phyloP scores from a whole-genome alignment of 2,329 filamentous ascomycete species.

The Penicillium hesseltinei region DNA sequence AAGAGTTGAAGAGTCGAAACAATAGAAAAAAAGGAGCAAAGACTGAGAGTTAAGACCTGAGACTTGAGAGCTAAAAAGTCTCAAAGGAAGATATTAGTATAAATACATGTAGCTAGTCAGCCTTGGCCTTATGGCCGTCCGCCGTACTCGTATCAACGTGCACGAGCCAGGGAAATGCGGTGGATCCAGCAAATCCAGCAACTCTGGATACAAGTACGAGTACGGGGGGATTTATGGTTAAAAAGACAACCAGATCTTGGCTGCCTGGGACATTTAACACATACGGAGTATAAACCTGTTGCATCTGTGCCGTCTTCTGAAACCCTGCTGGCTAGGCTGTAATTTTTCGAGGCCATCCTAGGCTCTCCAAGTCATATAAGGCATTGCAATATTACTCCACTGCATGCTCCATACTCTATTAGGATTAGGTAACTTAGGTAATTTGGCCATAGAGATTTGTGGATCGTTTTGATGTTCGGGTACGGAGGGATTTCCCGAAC shows the following conservation, averaged over 20 bases:
- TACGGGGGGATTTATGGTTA: background rate
- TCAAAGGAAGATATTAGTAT: background rate
- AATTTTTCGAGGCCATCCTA: background rate
- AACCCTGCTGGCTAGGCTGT: background rate
- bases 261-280: background rate
- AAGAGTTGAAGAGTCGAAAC: background rate
- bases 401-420: background rate
- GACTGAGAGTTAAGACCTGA: background rate
- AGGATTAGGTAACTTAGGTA: background rate
- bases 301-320: too few relatives aligned
- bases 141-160: slow-evolving; percentile 15
- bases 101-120: background rate
- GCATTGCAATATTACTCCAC: too few relatives aligned
- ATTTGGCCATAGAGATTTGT: background rate
- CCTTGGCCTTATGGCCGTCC: slow-evolving; percentile 8
- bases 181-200: background rate
- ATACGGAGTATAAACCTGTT: background rate
- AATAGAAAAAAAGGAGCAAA: background rate
- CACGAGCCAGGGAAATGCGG: slow-evolving; percentile 10
- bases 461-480: background rate
- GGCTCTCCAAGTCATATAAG: background rate
- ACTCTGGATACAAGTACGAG: background rate
- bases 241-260: background rate
- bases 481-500: background rate
- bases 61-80: background rate